Evolutionary conservation across 176 grass and related monocot species (phyloP).

Genomic region (Triticum urartu): DNA sequence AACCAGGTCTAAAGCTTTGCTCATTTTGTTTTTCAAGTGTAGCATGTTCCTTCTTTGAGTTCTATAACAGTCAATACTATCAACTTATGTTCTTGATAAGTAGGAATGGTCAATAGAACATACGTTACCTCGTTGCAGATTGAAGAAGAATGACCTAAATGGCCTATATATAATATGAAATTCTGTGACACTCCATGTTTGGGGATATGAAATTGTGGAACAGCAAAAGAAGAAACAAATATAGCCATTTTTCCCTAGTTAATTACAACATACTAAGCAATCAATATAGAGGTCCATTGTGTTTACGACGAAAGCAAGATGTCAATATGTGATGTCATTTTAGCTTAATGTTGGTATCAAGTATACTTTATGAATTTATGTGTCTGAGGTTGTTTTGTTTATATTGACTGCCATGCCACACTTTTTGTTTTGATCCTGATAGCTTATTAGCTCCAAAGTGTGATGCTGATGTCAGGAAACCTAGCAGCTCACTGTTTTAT

Average conservation of each 20-base stretch:
- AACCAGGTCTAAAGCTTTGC: conserved; percentile 32
- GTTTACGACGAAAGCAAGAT: background rate
- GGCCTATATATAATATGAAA: background rate
- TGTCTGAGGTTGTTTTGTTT: background rate
- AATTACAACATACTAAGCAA: background rate
- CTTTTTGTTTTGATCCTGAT: background rate
- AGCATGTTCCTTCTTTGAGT: background rate
- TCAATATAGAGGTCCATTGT: background rate
- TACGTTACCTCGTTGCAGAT: background rate
- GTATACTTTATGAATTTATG: background rate
- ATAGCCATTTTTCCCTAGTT: background rate
- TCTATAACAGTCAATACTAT: background rate
- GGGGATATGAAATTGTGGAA: background rate
- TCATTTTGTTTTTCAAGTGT: conserved; percentile 10
- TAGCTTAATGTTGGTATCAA: background rate
- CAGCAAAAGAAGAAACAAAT: background rate
- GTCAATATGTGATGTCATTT: background rate
- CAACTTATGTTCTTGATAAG: background rate
- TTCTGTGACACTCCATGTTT: background rate
- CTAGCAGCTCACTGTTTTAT: background rate
- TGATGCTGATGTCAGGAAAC: background rate
- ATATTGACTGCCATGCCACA: background rate
- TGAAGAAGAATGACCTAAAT: background rate
- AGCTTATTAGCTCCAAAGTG: background rate
- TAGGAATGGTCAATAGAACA: background rate